Evolutionary conservation across 1,284 basidiomycete genomes (phyloP).

Genomic region (Cryptococcus sp.): DNA sequence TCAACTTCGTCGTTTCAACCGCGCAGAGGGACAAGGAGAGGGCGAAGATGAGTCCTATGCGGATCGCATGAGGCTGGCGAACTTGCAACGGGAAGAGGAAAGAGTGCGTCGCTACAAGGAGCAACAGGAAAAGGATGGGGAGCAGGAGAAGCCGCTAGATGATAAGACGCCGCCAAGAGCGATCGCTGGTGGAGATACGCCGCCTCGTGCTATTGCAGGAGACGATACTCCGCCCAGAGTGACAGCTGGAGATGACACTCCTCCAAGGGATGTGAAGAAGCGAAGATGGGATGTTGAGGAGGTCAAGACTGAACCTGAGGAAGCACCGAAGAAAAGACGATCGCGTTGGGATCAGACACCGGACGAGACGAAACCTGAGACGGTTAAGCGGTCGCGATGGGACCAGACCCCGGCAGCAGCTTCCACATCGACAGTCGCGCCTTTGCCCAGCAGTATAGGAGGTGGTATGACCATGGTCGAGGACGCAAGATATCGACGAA

Average conservation of each 20-base stretch:
- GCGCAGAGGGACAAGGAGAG: slow-evolving; percentile 57
- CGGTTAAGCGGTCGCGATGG: slow-evolving; percentile 65
- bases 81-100: slow-evolving; percentile 90
- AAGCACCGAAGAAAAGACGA: slow-evolving; percentile 80
- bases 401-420: slow-evolving; percentile 51
- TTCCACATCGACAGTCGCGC: slow-evolving; percentile 30
- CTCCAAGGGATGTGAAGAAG: slow-evolving; percentile 61
- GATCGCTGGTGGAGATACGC: slow-evolving; percentile 33
- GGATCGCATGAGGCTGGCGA: slow-evolving; percentile 90
- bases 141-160: slow-evolving; percentile 64
- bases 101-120: slow-evolving; percentile 83
- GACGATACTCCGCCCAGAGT: slow-evolving; percentile 40
- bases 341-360: slow-evolving; percentile 96
- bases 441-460: slow-evolving; percentile 37
- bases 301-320: slow-evolving; percentile 68
- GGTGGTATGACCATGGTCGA: slow-evolving; percentile 82
- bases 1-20: slow-evolving; percentile 86
- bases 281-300: slow-evolving; percentile 79
- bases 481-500: slow-evolving; percentile 91
- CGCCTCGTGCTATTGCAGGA: slow-evolving; percentile 28
- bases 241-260: slow-evolving; percentile 28
- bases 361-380: slow-evolving; percentile 68
- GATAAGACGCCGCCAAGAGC: slow-evolving; percentile 80
- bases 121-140: slow-evolving; percentile 73
- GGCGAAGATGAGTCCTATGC: slow-evolving; percentile 84